Evolutionary conservation across 139 green algal species (phyloP).

Genomic region (Helicosporidium sp.): DNA sequence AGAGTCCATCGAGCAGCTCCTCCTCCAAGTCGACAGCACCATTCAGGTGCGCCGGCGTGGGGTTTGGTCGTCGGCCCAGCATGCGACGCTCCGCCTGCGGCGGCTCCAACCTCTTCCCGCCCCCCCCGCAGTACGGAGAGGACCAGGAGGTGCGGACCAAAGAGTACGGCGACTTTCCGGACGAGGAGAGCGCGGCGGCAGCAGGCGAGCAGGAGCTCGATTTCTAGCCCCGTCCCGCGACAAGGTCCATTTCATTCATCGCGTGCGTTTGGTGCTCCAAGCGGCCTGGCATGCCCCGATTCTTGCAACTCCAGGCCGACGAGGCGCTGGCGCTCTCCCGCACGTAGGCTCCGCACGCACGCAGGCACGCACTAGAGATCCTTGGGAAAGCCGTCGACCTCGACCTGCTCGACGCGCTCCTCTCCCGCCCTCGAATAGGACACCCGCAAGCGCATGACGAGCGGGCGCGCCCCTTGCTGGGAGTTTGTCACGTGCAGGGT

Average conservation of each 20-base stretch:
- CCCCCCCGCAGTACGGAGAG: slow-evolving; percentile 63
- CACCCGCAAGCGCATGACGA: slow-evolving; percentile 65
- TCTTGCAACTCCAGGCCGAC: too few relatives aligned
- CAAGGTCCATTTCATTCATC: too few relatives aligned
- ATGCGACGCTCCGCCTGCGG: not conserved
- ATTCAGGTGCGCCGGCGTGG: slow-evolving; percentile 20
- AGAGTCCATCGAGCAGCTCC: slow-evolving; percentile 40
- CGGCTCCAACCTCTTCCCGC: not conserved
- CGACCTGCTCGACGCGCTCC: slow-evolving; percentile 27
- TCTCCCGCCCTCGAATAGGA: slow-evolving; percentile 21
- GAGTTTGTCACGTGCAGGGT: slow-evolving; percentile 61
- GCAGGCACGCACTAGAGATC: too few relatives aligned
- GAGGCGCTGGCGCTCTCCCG: too few relatives aligned
- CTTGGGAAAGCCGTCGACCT: slow-evolving; percentile 53
- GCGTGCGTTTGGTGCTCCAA: too few relatives aligned
- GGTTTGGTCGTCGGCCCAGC: not conserved
- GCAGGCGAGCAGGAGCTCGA: not conserved
- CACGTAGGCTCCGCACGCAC: too few relatives aligned
- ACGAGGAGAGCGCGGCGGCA: not conserved
- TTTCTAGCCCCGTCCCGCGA: not conserved
- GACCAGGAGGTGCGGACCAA: slow-evolving; percentile 69
- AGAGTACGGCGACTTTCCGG: slow-evolving; percentile 30
- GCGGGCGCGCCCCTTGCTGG: slow-evolving; percentile 47
- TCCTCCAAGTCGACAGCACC: slow-evolving; percentile 67
- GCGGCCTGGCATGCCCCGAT: too few relatives aligned